Conservation (phyloP, 495 filamentous ascomycete genomes). For the Alectoria sarmentosa region DNA sequence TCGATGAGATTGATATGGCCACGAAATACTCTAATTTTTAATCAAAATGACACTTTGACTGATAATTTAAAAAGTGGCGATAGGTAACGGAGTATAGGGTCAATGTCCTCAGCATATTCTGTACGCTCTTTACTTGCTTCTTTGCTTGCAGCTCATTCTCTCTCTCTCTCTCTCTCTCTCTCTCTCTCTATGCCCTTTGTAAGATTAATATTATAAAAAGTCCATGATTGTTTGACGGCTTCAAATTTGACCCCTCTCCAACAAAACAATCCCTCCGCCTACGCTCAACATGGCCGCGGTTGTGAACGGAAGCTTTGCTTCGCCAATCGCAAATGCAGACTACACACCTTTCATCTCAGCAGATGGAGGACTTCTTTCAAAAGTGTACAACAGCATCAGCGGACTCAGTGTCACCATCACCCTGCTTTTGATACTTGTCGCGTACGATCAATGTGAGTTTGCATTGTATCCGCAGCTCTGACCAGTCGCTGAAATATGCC, state of each 20-base stretch:
- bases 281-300: slow-evolving; percentile 44
- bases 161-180: no score
- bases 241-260: background rate
- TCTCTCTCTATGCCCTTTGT: no score
- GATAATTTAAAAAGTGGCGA: no score
- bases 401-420: slow-evolving; percentile 59
- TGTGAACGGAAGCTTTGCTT: slow-evolving; percentile 64
- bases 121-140: background rate
- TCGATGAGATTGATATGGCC: no score
- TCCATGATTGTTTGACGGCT: background rate
- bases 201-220: no score
- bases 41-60: no score
- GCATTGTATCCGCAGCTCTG: background rate
- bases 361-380: slow-evolving; percentile 34
- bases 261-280: background rate
- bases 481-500: slow-evolving; percentile 1
- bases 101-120: no score
- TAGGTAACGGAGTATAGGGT: no score
- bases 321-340: slow-evolving; percentile 64
- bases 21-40: no score
- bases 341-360: slow-evolving; percentile 37
- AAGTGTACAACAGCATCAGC: slow-evolving; percentile 49
- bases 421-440: slow-evolving; percentile 58
- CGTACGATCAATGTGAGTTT: slow-evolving; percentile 78
- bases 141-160: background rate